phyloP scores from a whole-genome alignment of 139 green algal species.

The Raphidocelis subcapitata region DNA sequence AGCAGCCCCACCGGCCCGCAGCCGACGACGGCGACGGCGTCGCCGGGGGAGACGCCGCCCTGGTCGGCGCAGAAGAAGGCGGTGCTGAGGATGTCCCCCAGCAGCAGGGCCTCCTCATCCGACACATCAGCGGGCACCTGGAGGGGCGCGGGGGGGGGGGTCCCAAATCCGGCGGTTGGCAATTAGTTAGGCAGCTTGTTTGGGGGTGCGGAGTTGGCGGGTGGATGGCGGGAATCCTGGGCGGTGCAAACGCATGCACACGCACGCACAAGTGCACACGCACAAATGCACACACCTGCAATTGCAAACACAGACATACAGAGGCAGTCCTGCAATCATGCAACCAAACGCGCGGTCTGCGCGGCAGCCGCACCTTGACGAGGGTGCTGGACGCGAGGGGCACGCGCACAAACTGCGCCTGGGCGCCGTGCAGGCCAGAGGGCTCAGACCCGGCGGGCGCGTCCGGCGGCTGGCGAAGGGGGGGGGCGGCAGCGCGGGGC shows the following conservation, averaged over 20 bases:
- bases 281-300: too few species aligned
- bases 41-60: conserved; percentile 27
- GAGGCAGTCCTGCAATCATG: not conserved
- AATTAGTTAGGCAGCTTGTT: not conserved
- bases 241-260: not conserved
- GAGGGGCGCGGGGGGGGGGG: not conserved
- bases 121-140: conserved; percentile 41
- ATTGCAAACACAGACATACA: too few species aligned
- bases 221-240: not conserved
- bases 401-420: conserved; percentile 66
- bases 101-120: conserved; percentile 52
- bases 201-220: not conserved
- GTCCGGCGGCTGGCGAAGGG: too few species aligned
- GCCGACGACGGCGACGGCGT: conserved; percentile 60
- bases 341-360: too few species aligned
- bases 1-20: conserved; percentile 73
- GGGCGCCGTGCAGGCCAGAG: conserved; percentile 48
- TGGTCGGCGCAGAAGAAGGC: conserved; percentile 52
- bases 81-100: conserved; percentile 51
- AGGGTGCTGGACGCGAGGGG: conserved; percentile 60
- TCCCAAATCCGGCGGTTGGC: not conserved
- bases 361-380: conserved; percentile 33
- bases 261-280: not conserved
- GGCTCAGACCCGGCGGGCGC: too few species aligned
- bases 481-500: too few species aligned